These are phyloP conservation scores for Fraxinus albicans DNA, from an alignment of 305 asterid species.

Conservation along the genomic window DNA sequence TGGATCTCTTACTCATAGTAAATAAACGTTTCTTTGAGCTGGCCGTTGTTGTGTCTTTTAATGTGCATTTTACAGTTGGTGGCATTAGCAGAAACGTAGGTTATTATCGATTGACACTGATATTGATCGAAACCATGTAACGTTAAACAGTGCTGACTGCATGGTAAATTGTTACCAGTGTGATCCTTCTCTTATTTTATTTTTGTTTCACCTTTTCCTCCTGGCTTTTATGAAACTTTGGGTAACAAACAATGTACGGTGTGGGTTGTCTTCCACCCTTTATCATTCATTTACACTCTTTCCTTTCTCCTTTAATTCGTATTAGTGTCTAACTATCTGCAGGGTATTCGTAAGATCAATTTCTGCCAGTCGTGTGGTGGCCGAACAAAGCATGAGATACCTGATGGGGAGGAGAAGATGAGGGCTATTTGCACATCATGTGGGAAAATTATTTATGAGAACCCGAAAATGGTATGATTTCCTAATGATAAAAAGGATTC, in stretches of 20 bases:
- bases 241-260: background rate
- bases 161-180: background rate
- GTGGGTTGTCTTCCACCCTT: background rate
- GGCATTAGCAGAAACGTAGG: background rate
- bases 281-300: constrained; percentile 3
- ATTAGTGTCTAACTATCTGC: constrained; percentile 26
- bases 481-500: background rate
- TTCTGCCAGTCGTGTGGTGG: constrained; percentile 96
- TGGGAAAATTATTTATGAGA: constrained; percentile 76
- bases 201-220: background rate
- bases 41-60: background rate
- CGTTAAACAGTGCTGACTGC: background rate
- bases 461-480: constrained; percentile 86
- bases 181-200: background rate
- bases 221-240: background rate
- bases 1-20: background rate
- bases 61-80: background rate
- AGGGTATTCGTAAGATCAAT: constrained; percentile 71
- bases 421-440: constrained; percentile 88
- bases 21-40: background rate
- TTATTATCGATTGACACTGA: background rate
- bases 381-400: constrained; percentile 80
- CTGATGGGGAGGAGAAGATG: constrained; percentile 84
- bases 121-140: background rate
- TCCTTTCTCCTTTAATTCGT: constrained; percentile 14